These are phyloP conservation scores for Heimioporus punctisporus DNA, from an alignment of 1,284 basidiomycete species.

Conservation along the genomic window DNA sequence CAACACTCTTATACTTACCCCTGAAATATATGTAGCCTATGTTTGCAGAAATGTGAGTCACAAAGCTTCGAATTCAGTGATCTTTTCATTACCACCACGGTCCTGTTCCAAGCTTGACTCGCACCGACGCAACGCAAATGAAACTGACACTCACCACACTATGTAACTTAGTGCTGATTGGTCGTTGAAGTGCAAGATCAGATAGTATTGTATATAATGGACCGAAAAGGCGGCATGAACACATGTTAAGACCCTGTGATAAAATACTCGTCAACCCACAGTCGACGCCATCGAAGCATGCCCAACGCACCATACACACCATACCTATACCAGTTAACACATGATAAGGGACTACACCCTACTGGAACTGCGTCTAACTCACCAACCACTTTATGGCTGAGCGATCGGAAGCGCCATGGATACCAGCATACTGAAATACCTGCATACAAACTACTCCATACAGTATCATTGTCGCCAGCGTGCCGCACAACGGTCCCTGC, in stretches of 20 bases:
- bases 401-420: slow-evolving; percentile 7
- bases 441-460: slow-evolving; percentile 10
- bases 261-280: no score
- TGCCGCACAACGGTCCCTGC: slow-evolving; percentile 7
- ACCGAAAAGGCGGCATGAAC: slow-evolving; percentile 7
- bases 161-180: background rate
- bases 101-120: no score
- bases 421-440: slow-evolving; percentile 4
- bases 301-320: slow-evolving; percentile 3
- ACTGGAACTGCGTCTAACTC: background rate
- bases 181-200: slow-evolving; percentile 7
- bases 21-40: no score
- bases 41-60: no score
- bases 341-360: background rate
- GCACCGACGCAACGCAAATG: no score
- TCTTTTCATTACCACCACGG: no score
- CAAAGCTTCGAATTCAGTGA: no score
- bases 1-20: no score
- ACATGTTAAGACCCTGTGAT: slow-evolving; percentile 1
- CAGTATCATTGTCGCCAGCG: background rate
- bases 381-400: slow-evolving; percentile 4
- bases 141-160: no score
- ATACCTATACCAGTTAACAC: background rate
- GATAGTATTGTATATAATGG: slow-evolving; percentile 8
- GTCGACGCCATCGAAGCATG: background rate